Evolutionary conservation across 2,329 filamentous ascomycete species (phyloP), one percentile per base, ranked within the genome.

Genomic region (Alternaria longipes): DNA sequence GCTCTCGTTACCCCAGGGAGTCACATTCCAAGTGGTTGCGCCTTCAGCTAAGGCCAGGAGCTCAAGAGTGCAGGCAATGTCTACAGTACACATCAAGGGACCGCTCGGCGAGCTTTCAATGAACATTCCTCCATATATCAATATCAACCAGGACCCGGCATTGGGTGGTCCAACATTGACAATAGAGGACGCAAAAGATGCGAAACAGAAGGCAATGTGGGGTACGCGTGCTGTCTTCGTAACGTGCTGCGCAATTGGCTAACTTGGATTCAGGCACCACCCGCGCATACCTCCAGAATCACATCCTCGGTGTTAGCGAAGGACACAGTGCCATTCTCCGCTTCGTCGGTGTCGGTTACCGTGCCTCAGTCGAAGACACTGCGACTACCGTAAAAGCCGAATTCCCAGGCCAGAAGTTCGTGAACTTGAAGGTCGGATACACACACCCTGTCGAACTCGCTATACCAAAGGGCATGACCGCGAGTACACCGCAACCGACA

Each of bases 191-290:
- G 80, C 84, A 18, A 82, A 87, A 18, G 79, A 88, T 54, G 90
- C 89, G 81, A 84, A 91, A 65, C 94, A 98, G 81, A 90, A 90
- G 76, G 91, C 91, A 79, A 98, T 98, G 94, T 98, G 95, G 95
- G 95, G 94, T 97, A 78, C 60, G 51, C 22, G 0, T 2, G 7
- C 18, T 22, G 8, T 22, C 7, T 32, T 57, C 76, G 11, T 11
- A 24, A 9, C 5, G 22, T 22, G 12, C 32, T 40, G 36, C 12
- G 8, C 41, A 20, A 16, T 32, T 16, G 40, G 44, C 60, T 69
- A 60, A 68, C 47, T 5, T 24, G 3, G 28, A 2, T 2, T 16
- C 67, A 97, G 94, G 94, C 65, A 98, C 94, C 6, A 91, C 89
- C 45, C 94, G 95, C 82, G 90, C 93, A 34, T 94, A 97, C 76